Conservation (phyloP, 768 basidiomycete species). For the Pholiota molesta region DNA sequence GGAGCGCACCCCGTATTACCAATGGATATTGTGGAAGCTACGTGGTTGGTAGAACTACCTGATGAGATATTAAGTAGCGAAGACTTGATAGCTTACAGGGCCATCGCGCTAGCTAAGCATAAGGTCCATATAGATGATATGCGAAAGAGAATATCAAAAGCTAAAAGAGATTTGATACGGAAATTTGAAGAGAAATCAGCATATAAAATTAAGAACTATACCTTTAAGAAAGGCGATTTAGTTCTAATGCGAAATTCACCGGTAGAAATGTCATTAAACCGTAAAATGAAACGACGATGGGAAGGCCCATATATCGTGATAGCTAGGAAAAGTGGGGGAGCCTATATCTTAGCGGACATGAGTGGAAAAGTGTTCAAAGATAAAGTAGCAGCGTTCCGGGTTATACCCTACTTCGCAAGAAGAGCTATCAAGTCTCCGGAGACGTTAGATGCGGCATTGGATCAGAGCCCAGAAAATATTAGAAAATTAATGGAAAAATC, state of each 20-base stretch:
- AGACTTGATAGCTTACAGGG: slow-evolving; percentile 26
- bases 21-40: slow-evolving; percentile 29
- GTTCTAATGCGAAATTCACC: slow-evolving; percentile 8
- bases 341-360: slow-evolving; percentile 20
- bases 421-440: slow-evolving; percentile 1
- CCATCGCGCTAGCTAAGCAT: slow-evolving; percentile 24
- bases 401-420: slow-evolving; percentile 16
- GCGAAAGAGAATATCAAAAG: slow-evolving; percentile 5
- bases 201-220: neutral
- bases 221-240: slow-evolving; percentile 7
- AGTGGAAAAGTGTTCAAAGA: slow-evolving; percentile 15
- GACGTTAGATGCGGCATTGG: neutral
- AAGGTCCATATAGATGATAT: slow-evolving; percentile 22
- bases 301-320: slow-evolving; percentile 30
- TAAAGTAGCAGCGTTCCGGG: slow-evolving; percentile 14
- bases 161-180: slow-evolving; percentile 1
- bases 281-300: slow-evolving; percentile 27
- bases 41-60: slow-evolving; percentile 27
- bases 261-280: slow-evolving; percentile 22
- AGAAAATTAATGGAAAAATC: neutral
- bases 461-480: neutral
- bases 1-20: slow-evolving; percentile 34
- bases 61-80: slow-evolving; percentile 12
- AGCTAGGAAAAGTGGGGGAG: slow-evolving; percentile 17
- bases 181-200: slow-evolving; percentile 5